These are phyloP conservation scores for Colletotrichum tropicale DNA, from an alignment of 2,329 filamentous ascomycete genomes.

Conservation along the genomic window DNA sequence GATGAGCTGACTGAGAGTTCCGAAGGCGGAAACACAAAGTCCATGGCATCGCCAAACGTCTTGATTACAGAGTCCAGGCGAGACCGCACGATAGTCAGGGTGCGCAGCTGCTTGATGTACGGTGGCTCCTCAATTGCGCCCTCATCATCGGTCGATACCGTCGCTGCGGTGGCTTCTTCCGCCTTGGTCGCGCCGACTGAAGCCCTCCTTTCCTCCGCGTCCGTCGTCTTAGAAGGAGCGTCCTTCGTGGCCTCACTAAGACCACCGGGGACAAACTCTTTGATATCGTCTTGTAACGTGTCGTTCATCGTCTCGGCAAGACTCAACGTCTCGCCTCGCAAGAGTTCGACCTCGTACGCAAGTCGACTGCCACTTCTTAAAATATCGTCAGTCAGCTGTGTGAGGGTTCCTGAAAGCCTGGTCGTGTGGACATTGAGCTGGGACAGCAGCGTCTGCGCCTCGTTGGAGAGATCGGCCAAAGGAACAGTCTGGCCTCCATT, in stretches of 20 bases:
- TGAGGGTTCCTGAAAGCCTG: constrained; percentile 79
- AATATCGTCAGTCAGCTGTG: constrained; percentile 93
- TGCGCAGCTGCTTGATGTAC: constrained; percentile 81
- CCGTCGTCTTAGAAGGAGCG: not conserved
- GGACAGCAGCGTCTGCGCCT: constrained; percentile 83
- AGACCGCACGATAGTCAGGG: constrained; percentile 78
- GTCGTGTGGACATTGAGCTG: constrained; percentile 90
- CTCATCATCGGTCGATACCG: constrained; percentile 12
- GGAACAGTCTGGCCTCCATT: constrained; percentile 50
- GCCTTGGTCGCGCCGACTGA: not conserved
- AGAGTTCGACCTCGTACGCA: constrained; percentile 91
- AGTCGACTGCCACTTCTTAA: constrained; percentile 85
- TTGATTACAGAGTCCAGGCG: constrained; percentile 91
- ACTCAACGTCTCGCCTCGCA: constrained; percentile 86
- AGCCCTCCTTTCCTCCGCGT: constrained; percentile 8
- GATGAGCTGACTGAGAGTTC: constrained; percentile 84
- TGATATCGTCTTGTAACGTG: constrained; percentile 72
- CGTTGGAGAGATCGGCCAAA: constrained; percentile 77
- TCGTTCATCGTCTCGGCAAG: constrained; percentile 80
- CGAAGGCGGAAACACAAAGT: constrained; percentile 89
- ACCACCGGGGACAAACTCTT: constrained; percentile 69
- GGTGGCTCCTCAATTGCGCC: constrained; percentile 53
- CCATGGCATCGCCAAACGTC: constrained; percentile 93
- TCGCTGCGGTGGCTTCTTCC: constrained; percentile 6
- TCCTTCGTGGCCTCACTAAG: constrained; percentile 32